These are phyloP conservation scores for Fusarium pseudoanthophilum DNA, from an alignment of 2,329 filamentous ascomycete species.

Conservation along the genomic window DNA sequence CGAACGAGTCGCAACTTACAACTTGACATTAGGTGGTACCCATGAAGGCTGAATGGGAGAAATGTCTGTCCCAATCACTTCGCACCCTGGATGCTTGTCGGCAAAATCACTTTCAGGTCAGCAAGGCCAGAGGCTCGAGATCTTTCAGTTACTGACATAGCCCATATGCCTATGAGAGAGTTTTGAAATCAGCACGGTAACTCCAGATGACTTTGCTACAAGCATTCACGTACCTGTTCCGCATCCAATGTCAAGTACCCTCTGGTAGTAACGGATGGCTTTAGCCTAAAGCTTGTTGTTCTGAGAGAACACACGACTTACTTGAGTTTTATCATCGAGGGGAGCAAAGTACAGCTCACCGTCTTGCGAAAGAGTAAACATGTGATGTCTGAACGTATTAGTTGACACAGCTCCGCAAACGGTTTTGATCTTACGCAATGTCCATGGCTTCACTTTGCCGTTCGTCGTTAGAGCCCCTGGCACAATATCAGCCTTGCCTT, in stretches of 20 bases:
- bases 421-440: neutral
- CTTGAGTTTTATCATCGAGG: neutral
- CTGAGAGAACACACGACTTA: accelerated
- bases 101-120: slow-evolving; percentile 28
- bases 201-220: neutral
- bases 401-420: neutral
- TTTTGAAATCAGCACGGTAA: neutral
- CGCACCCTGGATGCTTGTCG: slow-evolving; percentile 26
- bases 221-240: slow-evolving; percentile 11
- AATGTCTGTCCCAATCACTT: slow-evolving; percentile 33
- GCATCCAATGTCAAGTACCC: slow-evolving; percentile 18
- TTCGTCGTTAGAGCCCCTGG: slow-evolving; percentile 20
- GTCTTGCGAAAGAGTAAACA: slow-evolving; percentile 17
- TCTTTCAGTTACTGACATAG: slow-evolving; percentile 7
- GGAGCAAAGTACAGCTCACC: slow-evolving; percentile 15
- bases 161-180: slow-evolving; percentile 24
- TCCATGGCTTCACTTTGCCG: slow-evolving; percentile 20
- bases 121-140: accelerated
- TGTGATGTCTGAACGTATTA: slow-evolving; percentile 5
- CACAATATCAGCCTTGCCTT: neutral
- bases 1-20: neutral
- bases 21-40: slow-evolving; percentile 34
- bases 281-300: neutral
- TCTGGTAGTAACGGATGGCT: neutral
- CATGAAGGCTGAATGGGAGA: slow-evolving; percentile 34